These are phyloP conservation scores for Pythium aristosporum DNA, from an alignment of 352 stramenopile species.

Conservation along the genomic window DNA sequence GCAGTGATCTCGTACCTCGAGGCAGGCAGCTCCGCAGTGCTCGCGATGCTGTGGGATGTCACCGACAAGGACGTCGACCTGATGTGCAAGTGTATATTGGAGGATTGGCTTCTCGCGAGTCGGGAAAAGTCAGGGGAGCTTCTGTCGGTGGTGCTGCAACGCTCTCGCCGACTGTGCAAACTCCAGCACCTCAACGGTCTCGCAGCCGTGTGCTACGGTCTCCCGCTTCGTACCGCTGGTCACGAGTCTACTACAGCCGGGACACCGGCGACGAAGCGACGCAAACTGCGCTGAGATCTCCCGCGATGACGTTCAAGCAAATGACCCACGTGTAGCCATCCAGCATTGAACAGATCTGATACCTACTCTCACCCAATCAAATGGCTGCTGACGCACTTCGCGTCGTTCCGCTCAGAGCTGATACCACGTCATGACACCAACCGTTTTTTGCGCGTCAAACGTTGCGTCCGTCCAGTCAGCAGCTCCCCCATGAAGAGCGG, in stretches of 20 bases:
- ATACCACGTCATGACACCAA: conserved; percentile 15
- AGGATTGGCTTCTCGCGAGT: conserved; percentile 61
- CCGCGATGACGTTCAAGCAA: neutral
- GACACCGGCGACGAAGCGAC: conserved; percentile 8
- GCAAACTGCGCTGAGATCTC: conserved; percentile 12
- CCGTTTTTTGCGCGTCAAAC: conserved; percentile 25
- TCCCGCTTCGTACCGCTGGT: conserved; percentile 65
- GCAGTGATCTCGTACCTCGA: conserved; percentile 94
- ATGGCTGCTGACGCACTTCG: conserved; percentile 18
- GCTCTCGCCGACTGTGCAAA: conserved; percentile 89
- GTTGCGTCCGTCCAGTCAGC: conserved; percentile 19
- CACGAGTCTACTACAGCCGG: neutral
- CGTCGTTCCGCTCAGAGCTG: conserved; percentile 25
- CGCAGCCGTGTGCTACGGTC: conserved; percentile 94
- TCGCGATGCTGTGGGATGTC: conserved; percentile 99
- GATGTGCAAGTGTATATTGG: conserved; percentile 65
- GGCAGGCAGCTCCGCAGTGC: conserved; percentile 91
- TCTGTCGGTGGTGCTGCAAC: conserved; percentile 10
- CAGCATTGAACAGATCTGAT: conserved; percentile 8
- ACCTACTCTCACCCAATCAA: conserved; percentile 8
- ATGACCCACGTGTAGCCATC: conserved; percentile 15
- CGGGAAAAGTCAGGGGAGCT: conserved; percentile 3
- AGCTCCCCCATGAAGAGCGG: neutral
- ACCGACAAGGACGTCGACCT: conserved; percentile 98
- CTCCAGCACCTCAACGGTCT: conserved; percentile 94